These are phyloP conservation scores for Echinochloa phyllopogon DNA, from an alignment of 176 grass and related monocot genomes.

Conservation along the genomic window DNA sequence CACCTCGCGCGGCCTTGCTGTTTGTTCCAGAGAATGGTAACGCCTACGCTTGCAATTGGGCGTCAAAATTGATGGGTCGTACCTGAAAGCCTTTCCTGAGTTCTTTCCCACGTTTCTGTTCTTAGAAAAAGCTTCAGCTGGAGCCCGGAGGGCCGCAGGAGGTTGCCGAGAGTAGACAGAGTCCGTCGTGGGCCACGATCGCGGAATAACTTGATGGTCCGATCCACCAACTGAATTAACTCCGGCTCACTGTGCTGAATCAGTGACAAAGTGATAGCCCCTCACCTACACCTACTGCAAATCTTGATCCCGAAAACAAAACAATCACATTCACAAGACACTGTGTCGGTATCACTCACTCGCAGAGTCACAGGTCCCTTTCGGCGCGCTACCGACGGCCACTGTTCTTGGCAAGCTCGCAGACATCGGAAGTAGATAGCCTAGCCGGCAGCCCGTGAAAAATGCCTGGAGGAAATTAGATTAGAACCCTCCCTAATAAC, in stretches of 20 bases:
- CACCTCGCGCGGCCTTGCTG: no score
- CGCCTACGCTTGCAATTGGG: not conserved
- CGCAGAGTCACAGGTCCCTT: not conserved
- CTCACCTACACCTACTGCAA: not conserved
- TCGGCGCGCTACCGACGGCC: not conserved
- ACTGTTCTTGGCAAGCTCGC: not conserved
- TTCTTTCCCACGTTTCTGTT: not conserved
- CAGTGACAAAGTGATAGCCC: not conserved
- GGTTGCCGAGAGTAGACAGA: not conserved
- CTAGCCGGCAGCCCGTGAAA: not conserved
- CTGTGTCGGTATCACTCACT: not conserved
- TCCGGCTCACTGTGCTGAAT: not conserved
- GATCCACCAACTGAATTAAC: conserved; percentile 28
- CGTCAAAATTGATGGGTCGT: not conserved
- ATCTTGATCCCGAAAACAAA: not conserved
- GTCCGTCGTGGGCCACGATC: not conserved
- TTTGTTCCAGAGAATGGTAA: not conserved
- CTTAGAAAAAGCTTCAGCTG: not conserved
- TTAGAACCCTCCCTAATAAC: not conserved
- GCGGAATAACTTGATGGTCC: not conserved
- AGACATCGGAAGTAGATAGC: no score
- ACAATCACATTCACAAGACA: not conserved
- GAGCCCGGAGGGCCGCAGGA: not conserved
- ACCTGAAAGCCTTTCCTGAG: not conserved
- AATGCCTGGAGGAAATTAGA: not conserved